Percentiles rank a stretch among this genome's conserved stretches.
phyloP scores from a whole-genome alignment of 495 filamentous ascomycete genomes.

The Aspergillus nidulans region DNA sequence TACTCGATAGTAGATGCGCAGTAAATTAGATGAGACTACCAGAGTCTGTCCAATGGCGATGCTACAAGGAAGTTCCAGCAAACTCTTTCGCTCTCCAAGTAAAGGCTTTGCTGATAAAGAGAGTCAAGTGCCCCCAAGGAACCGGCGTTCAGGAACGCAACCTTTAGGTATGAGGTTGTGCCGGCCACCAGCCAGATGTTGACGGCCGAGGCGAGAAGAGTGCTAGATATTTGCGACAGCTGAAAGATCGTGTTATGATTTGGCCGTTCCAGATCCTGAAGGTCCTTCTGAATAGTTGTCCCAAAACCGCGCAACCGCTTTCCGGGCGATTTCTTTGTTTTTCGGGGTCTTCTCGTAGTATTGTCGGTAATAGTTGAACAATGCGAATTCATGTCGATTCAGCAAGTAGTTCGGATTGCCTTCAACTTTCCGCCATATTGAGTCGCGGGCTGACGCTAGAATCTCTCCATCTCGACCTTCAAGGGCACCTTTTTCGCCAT shows the following conservation, averaged over 20 bases:
- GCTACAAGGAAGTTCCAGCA: neutral
- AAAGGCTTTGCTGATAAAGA: neutral
- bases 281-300: slow-evolving; percentile 35
- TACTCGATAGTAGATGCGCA: neutral
- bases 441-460: slow-evolving; percentile 52
- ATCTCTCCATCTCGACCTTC: slow-evolving; percentile 47
- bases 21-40: neutral
- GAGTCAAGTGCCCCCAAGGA: neutral
- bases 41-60: slow-evolving; percentile 2
- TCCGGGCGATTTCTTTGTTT: slow-evolving; percentile 28
- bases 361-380: slow-evolving; percentile 70
- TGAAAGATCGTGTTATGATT: slow-evolving; percentile 20
- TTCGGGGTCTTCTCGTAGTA: slow-evolving; percentile 44
- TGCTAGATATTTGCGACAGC: neutral
- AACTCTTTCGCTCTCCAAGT: neutral
- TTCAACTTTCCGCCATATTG: slow-evolving; percentile 60
- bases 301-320: slow-evolving; percentile 48
- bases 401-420: slow-evolving; percentile 62
- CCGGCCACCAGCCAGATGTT: neutral
- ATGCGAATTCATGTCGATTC: slow-evolving; percentile 64
- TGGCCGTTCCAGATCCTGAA: slow-evolving; percentile 16
- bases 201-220: neutral
- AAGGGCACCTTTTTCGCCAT: slow-evolving; percentile 53
- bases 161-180: neutral
- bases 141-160: neutral